A percentile compares a stretch with the other conserved stretches of the same genome.
These are phyloP conservation scores for Mimosa bimucronata DNA, from an alignment of 306 rosid species.

Conservation along the genomic window DNA sequence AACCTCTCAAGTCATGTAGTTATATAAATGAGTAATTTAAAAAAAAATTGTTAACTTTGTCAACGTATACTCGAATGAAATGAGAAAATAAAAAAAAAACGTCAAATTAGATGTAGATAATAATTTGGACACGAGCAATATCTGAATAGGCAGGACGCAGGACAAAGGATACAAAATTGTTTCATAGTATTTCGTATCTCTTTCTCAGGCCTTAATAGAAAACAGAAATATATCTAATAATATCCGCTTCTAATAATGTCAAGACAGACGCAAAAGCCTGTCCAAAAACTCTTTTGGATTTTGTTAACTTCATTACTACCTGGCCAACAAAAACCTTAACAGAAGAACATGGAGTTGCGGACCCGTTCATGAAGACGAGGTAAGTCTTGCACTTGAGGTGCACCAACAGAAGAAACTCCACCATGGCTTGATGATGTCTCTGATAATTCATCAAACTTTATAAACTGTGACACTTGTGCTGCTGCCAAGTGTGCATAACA, in stretches of 20 bases:
- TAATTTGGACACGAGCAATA: background rate
- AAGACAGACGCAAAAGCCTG: too few relatives aligned
- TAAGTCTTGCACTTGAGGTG: background rate
- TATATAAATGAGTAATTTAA: background rate
- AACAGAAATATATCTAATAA: too few relatives aligned
- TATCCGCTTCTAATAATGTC: too few relatives aligned
- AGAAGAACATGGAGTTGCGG: conserved; percentile 47
- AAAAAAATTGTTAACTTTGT: background rate
- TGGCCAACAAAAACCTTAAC: conserved; percentile 16
- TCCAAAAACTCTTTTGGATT: background rate
- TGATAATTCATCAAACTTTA: conserved; percentile 41
- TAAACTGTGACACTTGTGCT: conserved; percentile 39
- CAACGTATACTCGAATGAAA: background rate
- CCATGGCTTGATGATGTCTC: conserved; percentile 39
- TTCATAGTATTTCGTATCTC: background rate
- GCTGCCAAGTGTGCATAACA: conserved; percentile 52
- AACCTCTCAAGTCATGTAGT: background rate
- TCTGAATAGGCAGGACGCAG: background rate
- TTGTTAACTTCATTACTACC: background rate
- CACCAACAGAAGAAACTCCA: background rate
- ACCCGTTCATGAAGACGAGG: conserved; percentile 19
- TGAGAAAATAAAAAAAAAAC: background rate
- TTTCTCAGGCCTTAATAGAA: background rate
- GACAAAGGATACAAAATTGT: background rate
- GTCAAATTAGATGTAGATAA: background rate